Percentiles rank a stretch among this genome's conserved stretches.
phyloP scores from a whole-genome alignment of 2,329 filamentous ascomycete genomes.

The Verticillium nubilum region DNA sequence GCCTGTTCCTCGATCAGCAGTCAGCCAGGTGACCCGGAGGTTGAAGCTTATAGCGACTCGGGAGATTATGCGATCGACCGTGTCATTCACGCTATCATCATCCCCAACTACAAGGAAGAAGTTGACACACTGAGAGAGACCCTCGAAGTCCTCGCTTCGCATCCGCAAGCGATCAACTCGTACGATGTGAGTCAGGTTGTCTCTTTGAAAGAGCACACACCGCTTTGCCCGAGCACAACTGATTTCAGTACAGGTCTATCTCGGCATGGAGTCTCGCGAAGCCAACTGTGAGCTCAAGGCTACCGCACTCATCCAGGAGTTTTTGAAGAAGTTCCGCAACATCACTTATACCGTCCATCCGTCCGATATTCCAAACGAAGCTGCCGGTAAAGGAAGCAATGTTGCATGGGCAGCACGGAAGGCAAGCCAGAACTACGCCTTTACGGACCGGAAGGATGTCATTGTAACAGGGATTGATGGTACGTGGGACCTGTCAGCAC shows the following conservation, averaged over 20 bases:
- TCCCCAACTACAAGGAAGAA: constrained; percentile 73
- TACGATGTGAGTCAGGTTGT: constrained; percentile 58
- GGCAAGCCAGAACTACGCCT: constrained; percentile 55
- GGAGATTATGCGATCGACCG: constrained; percentile 33
- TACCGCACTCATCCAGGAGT: constrained; percentile 53
- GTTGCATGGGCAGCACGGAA: constrained; percentile 65
- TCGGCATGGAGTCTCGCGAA: constrained; percentile 70
- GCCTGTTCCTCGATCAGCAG: constrained; percentile 42
- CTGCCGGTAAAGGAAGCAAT: constrained; percentile 71
- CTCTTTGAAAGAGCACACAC: neutral
- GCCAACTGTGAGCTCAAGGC: constrained; percentile 56
- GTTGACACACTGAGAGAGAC: constrained; percentile 63
- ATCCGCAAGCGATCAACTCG: constrained; percentile 54
- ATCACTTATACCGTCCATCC: constrained; percentile 67
- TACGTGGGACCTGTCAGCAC: constrained; percentile 33
- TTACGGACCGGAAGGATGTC: constrained; percentile 50
- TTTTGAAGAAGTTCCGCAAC: constrained; percentile 58
- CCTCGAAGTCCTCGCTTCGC: constrained; percentile 61
- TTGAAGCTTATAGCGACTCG: constrained; percentile 38
- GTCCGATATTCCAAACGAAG: constrained; percentile 58
- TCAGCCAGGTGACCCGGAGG: constrained; percentile 46
- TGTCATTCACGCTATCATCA: constrained; percentile 60
- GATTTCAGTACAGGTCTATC: constrained; percentile 48
- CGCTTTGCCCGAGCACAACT: neutral
- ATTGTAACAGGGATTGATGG: constrained; percentile 69